Evolutionary conservation across 176 grass and related monocot genomes (phyloP), one percentile per base, ranked within the genome.

Genomic region (maize (Zea mays)): DNA sequence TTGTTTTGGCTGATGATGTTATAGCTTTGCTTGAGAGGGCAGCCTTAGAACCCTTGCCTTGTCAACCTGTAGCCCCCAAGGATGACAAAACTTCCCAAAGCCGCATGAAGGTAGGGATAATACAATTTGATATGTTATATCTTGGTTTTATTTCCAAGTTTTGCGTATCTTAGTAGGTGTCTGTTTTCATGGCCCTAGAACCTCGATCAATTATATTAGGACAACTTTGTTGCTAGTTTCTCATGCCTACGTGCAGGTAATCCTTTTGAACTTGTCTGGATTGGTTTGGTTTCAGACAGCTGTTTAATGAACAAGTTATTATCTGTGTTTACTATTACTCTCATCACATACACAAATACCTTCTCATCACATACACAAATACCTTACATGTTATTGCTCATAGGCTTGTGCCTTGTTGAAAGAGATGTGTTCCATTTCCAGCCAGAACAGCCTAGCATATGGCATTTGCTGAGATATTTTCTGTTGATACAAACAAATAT

Each of bases 1-100:
- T 95, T 89, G 89, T 92, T 82, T 85, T 95, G 67, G 87, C 89
- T 81, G 90, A 85, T 85, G 96, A 98, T 90, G 72, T 95, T 71
- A 86, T 98, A 81, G 41, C 71, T 50, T 84, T 90, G 75, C 88
- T 98, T 63, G 87, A 98, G 78, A 85, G 85, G 82, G 92, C 83
- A 52, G 85, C 90, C 35, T 67, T 79, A 42, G 91, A 93, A 68
- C 79, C 88, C 58, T 86, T 88, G 76, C 76, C 85, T 75, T 82
- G 84, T 77, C 91, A 88, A 77, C 76, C 85, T 79, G 59, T 81
- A 68, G 78, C 79, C 88, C 85, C 88, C 21, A 93, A 93, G 78
- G 91, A 88, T 62, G 88, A 93, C 42, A 93, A 88, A 67, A 90
- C 75, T 88, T 88, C 82, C 42, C 91, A 90, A 77, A 86, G 81